These are phyloP conservation scores for Globisporangium iwayamae DNA, from an alignment of 352 stramenopile species.

Conservation along the genomic window DNA sequence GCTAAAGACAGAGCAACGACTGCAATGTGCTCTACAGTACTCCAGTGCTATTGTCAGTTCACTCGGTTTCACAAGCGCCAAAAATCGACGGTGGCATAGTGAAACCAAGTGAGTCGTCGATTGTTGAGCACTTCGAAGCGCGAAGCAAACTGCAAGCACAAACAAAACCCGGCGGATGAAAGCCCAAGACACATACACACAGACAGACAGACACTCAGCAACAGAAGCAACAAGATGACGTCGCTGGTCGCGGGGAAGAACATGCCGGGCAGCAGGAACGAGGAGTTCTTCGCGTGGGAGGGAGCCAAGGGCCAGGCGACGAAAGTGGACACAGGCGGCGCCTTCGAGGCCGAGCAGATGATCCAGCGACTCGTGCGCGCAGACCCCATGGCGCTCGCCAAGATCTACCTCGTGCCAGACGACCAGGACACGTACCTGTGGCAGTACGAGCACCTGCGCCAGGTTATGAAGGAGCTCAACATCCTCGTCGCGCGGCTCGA, in stretches of 20 bases:
- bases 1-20: too few species aligned
- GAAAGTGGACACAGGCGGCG: slow-evolving; percentile 33
- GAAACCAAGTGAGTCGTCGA: too few species aligned
- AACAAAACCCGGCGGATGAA: too few species aligned
- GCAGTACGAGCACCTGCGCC: slow-evolving; percentile 83
- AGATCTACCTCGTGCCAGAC: slow-evolving; percentile 73
- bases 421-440: slow-evolving; percentile 83
- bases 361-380: slow-evolving; percentile 71
- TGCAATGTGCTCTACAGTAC: too few species aligned
- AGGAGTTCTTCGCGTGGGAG: slow-evolving; percentile 82
- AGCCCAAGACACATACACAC: too few species aligned
- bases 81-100: too few species aligned
- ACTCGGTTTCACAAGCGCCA: too few species aligned
- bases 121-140: not conserved
- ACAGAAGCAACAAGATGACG: slow-evolving; percentile 20
- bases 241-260: slow-evolving; percentile 66
- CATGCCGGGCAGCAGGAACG: slow-evolving; percentile 62
- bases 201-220: too few species aligned
- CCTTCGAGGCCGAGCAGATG: slow-evolving; percentile 74
- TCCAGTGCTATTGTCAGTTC: too few species aligned
- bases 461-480: slow-evolving; percentile 85
- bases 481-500: slow-evolving; percentile 66
- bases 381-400: slow-evolving; percentile 47
- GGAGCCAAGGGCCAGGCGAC: slow-evolving; percentile 8
- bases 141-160: not conserved